Base-by-base conservation (phyloP, 805 yeast genomes). In the Teunomyces gatunensis region DNA sequence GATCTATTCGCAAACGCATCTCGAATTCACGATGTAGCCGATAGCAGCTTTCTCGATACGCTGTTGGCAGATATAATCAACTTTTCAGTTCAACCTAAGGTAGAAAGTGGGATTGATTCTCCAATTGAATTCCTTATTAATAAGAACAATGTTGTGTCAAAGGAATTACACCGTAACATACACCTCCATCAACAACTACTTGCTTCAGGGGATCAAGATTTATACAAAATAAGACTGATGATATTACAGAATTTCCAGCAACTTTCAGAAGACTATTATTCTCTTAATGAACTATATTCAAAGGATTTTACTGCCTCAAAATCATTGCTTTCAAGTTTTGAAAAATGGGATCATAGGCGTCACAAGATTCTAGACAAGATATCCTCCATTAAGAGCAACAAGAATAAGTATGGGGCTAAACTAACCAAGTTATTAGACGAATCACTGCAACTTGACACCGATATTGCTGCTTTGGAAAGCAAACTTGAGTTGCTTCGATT, bases 271-370 rank as follows among this genome's bases (percentile, higher is more conserved):
- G 67, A 65, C 46, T 68, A 71, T 48, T 68, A 69, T 44, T 71
- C 79, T 5, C 67, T 78, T 54, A 63, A 65, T 46, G 84, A 80
- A 55, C 59, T 78, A 1, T 79, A 79, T 57, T 48, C 58, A 3
- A 58, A 67, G 2, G 80, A 77, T 34, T 56, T 66, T 5, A 47
- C 53, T 3, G 55, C 55, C n/a, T 63, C 71, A 20, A 54, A 56
- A 23, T 35, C 48, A 1, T 53, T 73, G 9, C 52, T 64, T 17
- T 39, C 53, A 6, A 60, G 57, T 27, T 72, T 80, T 45, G 55
- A 58, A 28, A 52, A 54, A 9, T 75, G 81, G 79, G 79, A 77
- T 41, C 49, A 42, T 3, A 68, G 66, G 45, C 65, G 78, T 29
- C 47, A 47, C 6, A 60, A 58, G 33, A 50, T 78, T 6, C 52